Percentiles rank a stretch among this genome's conserved stretches.
These are phyloP conservation scores for Plasmodium cynomolgi DNA, from an alignment of 169 alveolate genomes.

Conservation along the genomic window DNA sequence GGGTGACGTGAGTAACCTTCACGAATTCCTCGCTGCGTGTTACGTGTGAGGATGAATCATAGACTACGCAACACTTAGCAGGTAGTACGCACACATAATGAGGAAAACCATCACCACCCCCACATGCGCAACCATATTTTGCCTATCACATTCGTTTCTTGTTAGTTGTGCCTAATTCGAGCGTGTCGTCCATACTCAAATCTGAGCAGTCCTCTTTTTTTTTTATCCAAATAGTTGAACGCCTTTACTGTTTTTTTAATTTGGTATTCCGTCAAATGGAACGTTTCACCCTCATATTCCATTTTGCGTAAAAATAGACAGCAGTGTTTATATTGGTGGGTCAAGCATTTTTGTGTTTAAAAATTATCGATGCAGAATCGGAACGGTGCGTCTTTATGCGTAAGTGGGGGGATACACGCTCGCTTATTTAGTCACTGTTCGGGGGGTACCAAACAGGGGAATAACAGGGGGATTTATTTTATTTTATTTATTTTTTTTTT, in stretches of 20 bases:
- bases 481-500: background rate
- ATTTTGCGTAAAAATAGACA: constrained; percentile 8
- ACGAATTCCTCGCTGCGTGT: background rate
- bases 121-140: background rate
- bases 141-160: constrained; percentile 6
- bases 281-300: constrained; percentile 74
- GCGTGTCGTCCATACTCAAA: constrained; percentile 14
- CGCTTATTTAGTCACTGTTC: background rate
- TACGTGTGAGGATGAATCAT: background rate
- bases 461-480: background rate
- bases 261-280: constrained; percentile 74
- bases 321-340: background rate
- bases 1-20: background rate
- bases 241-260: constrained; percentile 63
- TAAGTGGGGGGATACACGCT: background rate
- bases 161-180: background rate
- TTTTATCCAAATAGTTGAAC: constrained; percentile 69
- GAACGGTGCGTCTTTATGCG: background rate
- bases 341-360: background rate
- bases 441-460: background rate
- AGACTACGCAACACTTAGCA: background rate
- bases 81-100: background rate
- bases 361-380: background rate
- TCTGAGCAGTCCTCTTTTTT: constrained; percentile 49
- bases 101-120: background rate